Percentiles rank a stretch among this genome's conserved stretches.
phyloP scores from a whole-genome alignment of 2,329 filamentous ascomycete genomes.

The Cladosporium oxysporum region DNA sequence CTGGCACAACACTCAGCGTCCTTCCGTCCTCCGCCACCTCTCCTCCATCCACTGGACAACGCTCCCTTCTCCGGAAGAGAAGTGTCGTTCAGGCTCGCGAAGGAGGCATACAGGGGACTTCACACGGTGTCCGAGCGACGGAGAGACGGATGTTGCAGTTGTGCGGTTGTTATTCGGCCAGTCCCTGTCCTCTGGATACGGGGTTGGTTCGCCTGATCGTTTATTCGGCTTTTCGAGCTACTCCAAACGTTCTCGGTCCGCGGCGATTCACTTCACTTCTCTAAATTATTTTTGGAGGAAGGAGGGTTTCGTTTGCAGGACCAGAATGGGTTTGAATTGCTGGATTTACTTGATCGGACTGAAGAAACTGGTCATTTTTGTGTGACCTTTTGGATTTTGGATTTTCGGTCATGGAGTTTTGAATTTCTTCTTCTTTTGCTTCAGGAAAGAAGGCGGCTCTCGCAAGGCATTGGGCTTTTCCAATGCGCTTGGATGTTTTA shows the following conservation, averaged over 20 bases:
- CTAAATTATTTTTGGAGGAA: neutral
- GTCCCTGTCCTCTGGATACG: constrained; percentile 38
- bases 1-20: constrained; percentile 18
- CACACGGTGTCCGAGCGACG: constrained; percentile 13
- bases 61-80: neutral
- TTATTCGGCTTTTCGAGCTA: constrained; percentile 16
- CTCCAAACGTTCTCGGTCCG: constrained; percentile 16
- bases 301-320: constrained; percentile 4
- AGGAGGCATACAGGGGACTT: constrained; percentile 11
- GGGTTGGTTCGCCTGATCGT: constrained; percentile 34
- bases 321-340: constrained; percentile 9
- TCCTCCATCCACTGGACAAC: constrained; percentile 13
- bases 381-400: constrained; percentile 2
- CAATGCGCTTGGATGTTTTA: constrained; percentile 4
- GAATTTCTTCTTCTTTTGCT: neutral
- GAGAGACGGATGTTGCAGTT: constrained; percentile 33
- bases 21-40: constrained; percentile 19
- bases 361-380: constrained; percentile 12
- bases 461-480: neutral
- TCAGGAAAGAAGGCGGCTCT: constrained; percentile 12
- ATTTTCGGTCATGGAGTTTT: constrained; percentile 3
- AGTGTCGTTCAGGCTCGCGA: neutral
- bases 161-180: constrained; percentile 36
- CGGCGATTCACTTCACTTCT: neutral
- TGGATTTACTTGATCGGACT: constrained; percentile 12